Evolutionary conservation across 495 filamentous ascomycete species (phyloP).

Genomic region (Trichoderma gamsii): DNA sequence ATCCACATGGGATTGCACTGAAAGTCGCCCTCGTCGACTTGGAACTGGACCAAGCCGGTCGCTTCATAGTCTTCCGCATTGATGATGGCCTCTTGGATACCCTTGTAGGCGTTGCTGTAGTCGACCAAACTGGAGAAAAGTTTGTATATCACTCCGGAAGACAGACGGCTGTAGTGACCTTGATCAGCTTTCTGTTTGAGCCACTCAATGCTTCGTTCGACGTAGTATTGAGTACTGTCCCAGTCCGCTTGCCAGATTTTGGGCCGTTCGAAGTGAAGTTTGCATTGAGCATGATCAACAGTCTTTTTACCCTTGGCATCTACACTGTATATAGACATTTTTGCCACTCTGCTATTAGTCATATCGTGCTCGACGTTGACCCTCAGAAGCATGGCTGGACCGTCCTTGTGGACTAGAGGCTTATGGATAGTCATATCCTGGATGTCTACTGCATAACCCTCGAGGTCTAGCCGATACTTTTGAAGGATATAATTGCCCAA

Average conservation of each 20-base stretch:
- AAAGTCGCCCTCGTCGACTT: conserved; percentile 46
- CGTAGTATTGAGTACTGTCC: conserved; percentile 23
- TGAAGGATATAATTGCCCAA: not conserved
- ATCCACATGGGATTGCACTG: conserved; percentile 57
- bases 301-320: not conserved
- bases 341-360: not conserved
- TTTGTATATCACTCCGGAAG: conserved; percentile 57
- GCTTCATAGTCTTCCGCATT: conserved; percentile 42
- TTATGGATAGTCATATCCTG: not conserved
- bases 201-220: conserved; percentile 54
- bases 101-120: conserved; percentile 52
- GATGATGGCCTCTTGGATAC: conserved; percentile 56
- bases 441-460: not conserved
- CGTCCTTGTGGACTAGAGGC: conserved; percentile 1
- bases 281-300: conserved; percentile 29
- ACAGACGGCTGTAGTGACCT: conserved; percentile 51
- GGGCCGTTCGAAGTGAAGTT: conserved; percentile 43
- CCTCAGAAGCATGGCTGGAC: not conserved
- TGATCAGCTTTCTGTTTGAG: conserved; percentile 50
- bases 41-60: conserved; percentile 33
- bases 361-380: not conserved
- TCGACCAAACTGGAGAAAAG: conserved; percentile 53
- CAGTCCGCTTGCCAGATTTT: conserved; percentile 16
- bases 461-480: not conserved
- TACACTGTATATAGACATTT: not conserved